These are phyloP conservation scores for Plasmopara halstedii DNA, from an alignment of 352 stramenopile species.

Conservation along the genomic window DNA sequence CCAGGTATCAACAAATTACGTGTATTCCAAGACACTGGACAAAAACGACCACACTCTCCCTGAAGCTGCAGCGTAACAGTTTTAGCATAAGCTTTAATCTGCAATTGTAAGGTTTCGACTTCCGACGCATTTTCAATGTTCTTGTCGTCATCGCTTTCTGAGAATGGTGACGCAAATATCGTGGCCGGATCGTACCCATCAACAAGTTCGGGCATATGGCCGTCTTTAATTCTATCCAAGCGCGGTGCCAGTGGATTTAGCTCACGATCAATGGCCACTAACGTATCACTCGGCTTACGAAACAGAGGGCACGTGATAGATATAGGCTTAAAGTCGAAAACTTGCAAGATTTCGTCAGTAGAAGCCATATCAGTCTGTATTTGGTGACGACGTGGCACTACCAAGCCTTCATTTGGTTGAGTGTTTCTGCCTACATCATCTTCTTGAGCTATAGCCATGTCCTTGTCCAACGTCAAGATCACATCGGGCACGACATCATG, in stretches of 20 bases:
- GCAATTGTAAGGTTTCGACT: constrained; percentile 2
- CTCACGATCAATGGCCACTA: constrained; percentile 22
- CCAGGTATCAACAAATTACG: constrained; percentile 38
- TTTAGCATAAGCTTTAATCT: constrained; percentile 10
- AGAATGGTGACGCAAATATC: constrained; percentile 20
- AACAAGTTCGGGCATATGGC: constrained; percentile 20
- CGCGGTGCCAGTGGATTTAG: constrained; percentile 37
- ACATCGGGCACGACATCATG: constrained; percentile 39
- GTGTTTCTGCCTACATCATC: constrained; percentile 3
- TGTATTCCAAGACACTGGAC: constrained; percentile 45
- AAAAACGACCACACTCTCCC: constrained; percentile 54
- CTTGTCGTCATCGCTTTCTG: constrained; percentile 12
- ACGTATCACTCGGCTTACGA: constrained; percentile 18
- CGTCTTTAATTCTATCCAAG: constrained; percentile 36
- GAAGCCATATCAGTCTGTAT: constrained; percentile 18
- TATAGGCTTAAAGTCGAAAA: constrained; percentile 6
- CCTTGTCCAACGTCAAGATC: constrained; percentile 36
- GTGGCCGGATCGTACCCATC: constrained; percentile 22
- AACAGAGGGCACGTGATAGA: constrained; percentile 24
- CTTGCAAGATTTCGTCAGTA: constrained; percentile 9
- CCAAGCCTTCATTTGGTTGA: constrained; percentile 2
- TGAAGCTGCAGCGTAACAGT: constrained; percentile 18
- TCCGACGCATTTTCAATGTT: constrained; percentile 1
- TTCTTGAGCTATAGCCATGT: constrained; percentile 11
- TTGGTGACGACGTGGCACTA: constrained; percentile 19